Conservation (phyloP, 768 basidiomycete genomes). For the Collybiopsis luxurians region DNA sequence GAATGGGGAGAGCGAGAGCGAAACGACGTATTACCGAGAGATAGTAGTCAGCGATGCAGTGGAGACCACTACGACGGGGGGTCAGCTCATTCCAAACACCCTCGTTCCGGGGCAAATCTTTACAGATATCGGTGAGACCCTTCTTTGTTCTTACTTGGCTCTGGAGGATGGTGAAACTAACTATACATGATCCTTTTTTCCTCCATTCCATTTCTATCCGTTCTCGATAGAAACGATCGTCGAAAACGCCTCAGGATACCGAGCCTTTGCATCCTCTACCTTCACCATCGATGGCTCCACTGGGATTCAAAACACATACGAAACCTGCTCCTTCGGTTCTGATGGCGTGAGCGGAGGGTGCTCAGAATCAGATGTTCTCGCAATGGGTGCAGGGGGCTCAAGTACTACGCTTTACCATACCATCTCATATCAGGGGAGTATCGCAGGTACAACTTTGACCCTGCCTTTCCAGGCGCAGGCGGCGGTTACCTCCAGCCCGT, state of each 20-base stretch:
- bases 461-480: neutral
- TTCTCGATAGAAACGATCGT: neutral
- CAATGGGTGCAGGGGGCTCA: neutral
- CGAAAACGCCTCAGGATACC: slow-evolving; percentile 2
- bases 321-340: neutral
- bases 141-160: neutral
- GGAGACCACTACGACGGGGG: neutral
- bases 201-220: too few species aligned
- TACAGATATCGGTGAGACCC: neutral
- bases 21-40: neutral
- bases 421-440: neutral
- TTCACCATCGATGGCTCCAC: too few species aligned
- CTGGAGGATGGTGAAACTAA: neutral
- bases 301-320: neutral
- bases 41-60: neutral
- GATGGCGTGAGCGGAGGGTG: neutral
- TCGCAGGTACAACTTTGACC: neutral
- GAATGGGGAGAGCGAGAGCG: neutral
- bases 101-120: neutral
- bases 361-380: neutral
- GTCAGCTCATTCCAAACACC: neutral
- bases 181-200: neutral
- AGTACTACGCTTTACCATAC: neutral
- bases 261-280: neutral
- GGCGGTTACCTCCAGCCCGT: too few species aligned